phyloP scores from a whole-genome alignment of 1,284 basidiomycete species.

The Phaffia rhodozyma region DNA sequence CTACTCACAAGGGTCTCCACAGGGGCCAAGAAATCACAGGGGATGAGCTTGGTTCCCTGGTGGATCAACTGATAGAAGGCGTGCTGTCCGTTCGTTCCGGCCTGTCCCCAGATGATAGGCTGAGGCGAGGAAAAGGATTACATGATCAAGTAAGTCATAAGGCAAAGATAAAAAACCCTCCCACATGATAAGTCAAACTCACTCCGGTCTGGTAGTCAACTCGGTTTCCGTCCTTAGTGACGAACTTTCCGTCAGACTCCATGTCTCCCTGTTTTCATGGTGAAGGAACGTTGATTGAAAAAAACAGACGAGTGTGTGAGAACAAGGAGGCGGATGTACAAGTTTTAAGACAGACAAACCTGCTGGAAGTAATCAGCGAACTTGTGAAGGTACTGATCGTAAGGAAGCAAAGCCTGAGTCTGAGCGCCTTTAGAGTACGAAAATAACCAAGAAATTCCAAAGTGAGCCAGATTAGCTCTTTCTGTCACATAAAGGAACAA shows the following conservation, averaged over 20 bases:
- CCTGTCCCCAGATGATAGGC: constrained; percentile 98
- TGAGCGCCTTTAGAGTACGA: constrained; percentile 49
- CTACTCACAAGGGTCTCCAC: constrained; percentile 49
- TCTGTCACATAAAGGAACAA: background rate
- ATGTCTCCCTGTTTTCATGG: constrained; percentile 60
- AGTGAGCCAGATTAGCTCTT: background rate
- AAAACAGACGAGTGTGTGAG: background rate
- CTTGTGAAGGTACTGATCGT: constrained; percentile 98
- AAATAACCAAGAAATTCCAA: background rate
- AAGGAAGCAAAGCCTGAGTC: constrained; percentile 88
- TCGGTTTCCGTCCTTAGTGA: constrained; percentile 83
- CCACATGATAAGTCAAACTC: constrained; percentile 30
- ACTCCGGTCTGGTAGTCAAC: constrained; percentile 95
- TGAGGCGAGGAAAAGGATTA: constrained; percentile 28
- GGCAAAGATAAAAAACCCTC: background rate
- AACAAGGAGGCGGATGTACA: background rate
- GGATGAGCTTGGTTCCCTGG: constrained; percentile 87
- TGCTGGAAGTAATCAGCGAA: constrained; percentile 99
- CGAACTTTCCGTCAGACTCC: constrained; percentile 97
- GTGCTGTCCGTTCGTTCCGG: constrained; percentile 97
- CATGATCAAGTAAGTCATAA: constrained; percentile 8
- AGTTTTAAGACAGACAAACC: constrained; percentile 28
- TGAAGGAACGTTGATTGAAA: background rate
- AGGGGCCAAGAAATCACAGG: constrained; percentile 86
- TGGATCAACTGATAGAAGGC: constrained; percentile 98